Conservation (phyloP, 352 stramenopile species). For the Phytophthora pisi region DNA sequence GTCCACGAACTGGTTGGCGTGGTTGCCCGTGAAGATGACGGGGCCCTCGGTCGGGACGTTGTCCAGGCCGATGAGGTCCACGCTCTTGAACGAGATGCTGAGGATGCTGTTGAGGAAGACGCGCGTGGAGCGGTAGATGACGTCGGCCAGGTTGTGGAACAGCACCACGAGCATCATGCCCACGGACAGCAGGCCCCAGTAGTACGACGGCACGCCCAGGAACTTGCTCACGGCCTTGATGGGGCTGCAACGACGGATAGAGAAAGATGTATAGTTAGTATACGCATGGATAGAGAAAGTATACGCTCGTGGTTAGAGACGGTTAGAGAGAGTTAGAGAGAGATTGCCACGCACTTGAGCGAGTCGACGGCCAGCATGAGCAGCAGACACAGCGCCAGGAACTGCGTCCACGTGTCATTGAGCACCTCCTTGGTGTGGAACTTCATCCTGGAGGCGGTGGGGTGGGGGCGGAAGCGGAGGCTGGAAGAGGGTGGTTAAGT, state of each 20-base stretch:
- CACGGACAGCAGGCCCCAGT: conserved; percentile 68
- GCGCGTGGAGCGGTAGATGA: conserved; percentile 78
- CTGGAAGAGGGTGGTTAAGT: not conserved
- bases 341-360: conserved; percentile 70
- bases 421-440: conserved; percentile 80
- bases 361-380: conserved; percentile 86
- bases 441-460: conserved; percentile 46
- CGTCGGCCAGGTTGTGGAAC: conserved; percentile 79
- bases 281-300: not conserved
- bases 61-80: conserved; percentile 96
- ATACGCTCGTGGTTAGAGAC: too few relatives aligned
- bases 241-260: conserved; percentile 38
- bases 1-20: conserved; percentile 99
- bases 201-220: conserved; percentile 68
- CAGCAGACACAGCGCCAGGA: conserved; percentile 72
- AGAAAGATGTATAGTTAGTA: conserved; percentile 1
- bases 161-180: conserved; percentile 71
- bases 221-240: conserved; percentile 86
- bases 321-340: too few relatives aligned
- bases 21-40: conserved; percentile 98
- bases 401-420: conserved; percentile 86
- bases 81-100: conserved; percentile 98
- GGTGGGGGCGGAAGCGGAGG: not conserved
- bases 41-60: conserved; percentile 97
- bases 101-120: conserved; percentile 98